Evolutionary conservation across 352 stramenopile genomes (phyloP).

Genomic region (Pythium folliculosum): DNA sequence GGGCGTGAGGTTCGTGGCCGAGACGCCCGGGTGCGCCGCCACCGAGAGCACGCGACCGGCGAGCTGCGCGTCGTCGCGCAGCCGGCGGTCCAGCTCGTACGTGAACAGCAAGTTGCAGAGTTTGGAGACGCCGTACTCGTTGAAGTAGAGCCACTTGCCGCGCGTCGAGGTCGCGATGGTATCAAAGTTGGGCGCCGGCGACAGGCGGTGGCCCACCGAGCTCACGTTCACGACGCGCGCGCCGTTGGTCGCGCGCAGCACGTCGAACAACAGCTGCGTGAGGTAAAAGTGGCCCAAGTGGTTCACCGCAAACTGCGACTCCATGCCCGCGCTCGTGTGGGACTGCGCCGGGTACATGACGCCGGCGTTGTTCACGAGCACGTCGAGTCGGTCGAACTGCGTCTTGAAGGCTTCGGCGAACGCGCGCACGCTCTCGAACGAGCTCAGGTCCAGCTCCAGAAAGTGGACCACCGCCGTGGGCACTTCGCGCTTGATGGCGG

Average conservation of each 20-base stretch:
- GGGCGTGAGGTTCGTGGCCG: constrained; percentile 25
- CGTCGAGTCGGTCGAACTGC: constrained; percentile 47
- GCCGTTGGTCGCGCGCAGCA: constrained; percentile 31
- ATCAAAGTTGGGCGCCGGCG: constrained; percentile 20
- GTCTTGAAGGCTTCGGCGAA: constrained; percentile 47
- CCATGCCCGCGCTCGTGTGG: constrained; percentile 38
- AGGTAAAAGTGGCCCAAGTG: constrained; percentile 74
- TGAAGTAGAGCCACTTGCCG: constrained; percentile 34
- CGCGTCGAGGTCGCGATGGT: constrained; percentile 17
- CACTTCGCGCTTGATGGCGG: constrained; percentile 29
- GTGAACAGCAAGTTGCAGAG: constrained; percentile 26
- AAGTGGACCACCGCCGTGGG: constrained; percentile 29
- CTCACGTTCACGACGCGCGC: constrained; percentile 53
- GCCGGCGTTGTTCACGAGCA: constrained; percentile 81
- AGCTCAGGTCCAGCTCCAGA: constrained; percentile 46
- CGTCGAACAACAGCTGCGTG: constrained; percentile 50
- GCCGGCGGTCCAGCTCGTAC: constrained; percentile 30
- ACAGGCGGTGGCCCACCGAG: constrained; percentile 27
- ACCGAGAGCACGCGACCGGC: constrained; percentile 30
- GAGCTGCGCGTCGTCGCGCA: constrained; percentile 23
- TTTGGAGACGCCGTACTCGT: constrained; percentile 52
- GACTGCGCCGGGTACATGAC: constrained; percentile 36
- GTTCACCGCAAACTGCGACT: constrained; percentile 75
- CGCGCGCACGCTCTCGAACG: constrained; percentile 39
- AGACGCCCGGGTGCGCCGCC: constrained; percentile 30